Evolutionary conservation across 1,139 yeast species (phyloP).

Genomic region (Blastobotrys indianensis): DNA sequence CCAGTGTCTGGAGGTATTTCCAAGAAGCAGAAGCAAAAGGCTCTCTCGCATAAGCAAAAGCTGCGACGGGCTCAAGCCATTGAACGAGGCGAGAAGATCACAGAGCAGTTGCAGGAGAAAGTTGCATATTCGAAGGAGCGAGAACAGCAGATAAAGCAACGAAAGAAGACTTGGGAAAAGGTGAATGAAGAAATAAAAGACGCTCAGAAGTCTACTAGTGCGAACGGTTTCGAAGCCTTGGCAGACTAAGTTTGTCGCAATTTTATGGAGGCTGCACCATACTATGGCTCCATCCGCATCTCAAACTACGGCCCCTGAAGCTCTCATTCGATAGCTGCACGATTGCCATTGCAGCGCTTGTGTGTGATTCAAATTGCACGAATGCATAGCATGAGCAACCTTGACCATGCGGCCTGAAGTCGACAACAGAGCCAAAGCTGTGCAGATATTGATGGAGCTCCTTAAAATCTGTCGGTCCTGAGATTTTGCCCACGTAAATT

Average conservation of each 20-base stretch:
- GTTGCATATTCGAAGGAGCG: conserved; percentile 24
- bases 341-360: conserved; percentile 82
- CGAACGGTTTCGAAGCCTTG: background rate
- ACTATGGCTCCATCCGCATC: conserved; percentile 90
- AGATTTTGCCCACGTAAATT: conserved; percentile 79
- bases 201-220: background rate
- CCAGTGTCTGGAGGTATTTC: background rate
- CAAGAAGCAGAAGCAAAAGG: conserved; percentile 12
- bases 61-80: conserved; percentile 25
- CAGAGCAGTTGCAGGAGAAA: conserved; percentile 28
- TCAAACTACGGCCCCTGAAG: conserved; percentile 71
- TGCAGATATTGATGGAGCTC: conserved; percentile 74
- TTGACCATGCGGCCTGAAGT: conserved; percentile 62
- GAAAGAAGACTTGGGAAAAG: conserved; percentile 23
- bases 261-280: conserved; percentile 6
- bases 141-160: conserved; percentile 22
- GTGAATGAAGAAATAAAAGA: conserved; percentile 1
- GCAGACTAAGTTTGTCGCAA: background rate
- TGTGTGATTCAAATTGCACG: conserved; percentile 81
- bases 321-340: conserved; percentile 72
- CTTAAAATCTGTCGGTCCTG: conserved; percentile 66
- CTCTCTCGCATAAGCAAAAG: conserved; percentile 23
- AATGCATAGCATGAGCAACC: conserved; percentile 49
- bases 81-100: conserved; percentile 26
- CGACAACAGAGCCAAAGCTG: conserved; percentile 76